Percentiles rank a stretch among this genome's conserved stretches.
Conservation (phyloP, 2,329 filamentous ascomycete genomes). For the Herpotrichia juniperi region DNA sequence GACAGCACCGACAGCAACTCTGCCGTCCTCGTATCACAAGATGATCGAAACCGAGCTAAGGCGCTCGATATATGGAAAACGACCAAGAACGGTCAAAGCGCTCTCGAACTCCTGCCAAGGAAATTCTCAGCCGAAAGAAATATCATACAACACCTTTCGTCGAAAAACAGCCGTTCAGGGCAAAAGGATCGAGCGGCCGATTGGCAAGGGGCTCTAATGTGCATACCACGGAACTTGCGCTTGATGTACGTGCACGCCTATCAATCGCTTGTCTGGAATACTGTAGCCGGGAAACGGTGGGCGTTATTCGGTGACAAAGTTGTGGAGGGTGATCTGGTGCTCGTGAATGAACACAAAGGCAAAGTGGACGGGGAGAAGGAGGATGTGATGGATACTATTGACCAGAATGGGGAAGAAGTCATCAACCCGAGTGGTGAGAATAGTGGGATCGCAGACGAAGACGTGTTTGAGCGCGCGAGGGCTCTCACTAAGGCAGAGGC, state of each 20-base stretch:
- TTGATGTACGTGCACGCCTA: constrained; percentile 98
- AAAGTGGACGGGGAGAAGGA: constrained; percentile 43
- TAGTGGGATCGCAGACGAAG: constrained; percentile 58
- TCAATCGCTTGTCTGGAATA: constrained; percentile 94
- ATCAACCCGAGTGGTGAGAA: constrained; percentile 65
- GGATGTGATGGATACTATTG: constrained; percentile 45
- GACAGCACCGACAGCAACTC: constrained; percentile 44
- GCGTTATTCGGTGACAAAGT: constrained; percentile 73
- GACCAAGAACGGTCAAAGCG: constrained; percentile 63
- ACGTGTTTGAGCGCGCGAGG: constrained; percentile 72
- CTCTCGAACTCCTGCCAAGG: constrained; percentile 72
- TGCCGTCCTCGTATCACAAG: constrained; percentile 64
- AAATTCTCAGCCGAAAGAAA: constrained; percentile 81
- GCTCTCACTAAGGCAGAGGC: constrained; percentile 79
- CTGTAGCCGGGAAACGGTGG: constrained; percentile 81
- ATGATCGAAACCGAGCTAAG: constrained; percentile 79
- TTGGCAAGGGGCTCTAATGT: constrained; percentile 79
- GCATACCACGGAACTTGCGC: constrained; percentile 80
- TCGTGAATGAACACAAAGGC: constrained; percentile 64
- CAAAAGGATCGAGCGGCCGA: constrained; percentile 64
- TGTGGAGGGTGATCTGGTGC: constrained; percentile 83
- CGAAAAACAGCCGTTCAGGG: constrained; percentile 50
- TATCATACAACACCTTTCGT: constrained; percentile 77
- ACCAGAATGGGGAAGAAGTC: constrained; percentile 70
- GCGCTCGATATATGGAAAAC: constrained; percentile 77